phyloP scores from a whole-genome alignment of 1,284 basidiomycete genomes.

The Grifola frondosa region DNA sequence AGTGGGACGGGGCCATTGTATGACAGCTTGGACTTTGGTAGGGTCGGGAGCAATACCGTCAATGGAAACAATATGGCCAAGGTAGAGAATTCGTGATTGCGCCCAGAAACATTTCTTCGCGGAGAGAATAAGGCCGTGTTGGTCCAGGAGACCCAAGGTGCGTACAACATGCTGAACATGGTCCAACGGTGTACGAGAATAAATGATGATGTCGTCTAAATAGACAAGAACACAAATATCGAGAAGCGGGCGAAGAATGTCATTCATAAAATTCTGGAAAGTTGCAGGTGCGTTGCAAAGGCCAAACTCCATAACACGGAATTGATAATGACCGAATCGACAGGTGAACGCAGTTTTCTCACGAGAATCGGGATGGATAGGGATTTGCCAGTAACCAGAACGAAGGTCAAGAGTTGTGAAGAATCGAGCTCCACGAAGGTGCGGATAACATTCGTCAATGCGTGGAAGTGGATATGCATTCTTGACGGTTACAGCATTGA shows the following conservation, averaged over 20 bases:
- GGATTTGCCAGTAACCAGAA: slow-evolving; percentile 30
- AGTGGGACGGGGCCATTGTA: background rate
- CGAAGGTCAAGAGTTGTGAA: slow-evolving; percentile 36
- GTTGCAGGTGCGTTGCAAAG: slow-evolving; percentile 27
- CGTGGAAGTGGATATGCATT: slow-evolving; percentile 41
- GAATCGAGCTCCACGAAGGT: slow-evolving; percentile 19
- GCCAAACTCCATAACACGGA: slow-evolving; percentile 38
- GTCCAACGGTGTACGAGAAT: slow-evolving; percentile 17
- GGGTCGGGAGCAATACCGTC: slow-evolving; percentile 6
- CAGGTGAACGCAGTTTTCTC: slow-evolving; percentile 39
- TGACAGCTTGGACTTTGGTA: slow-evolving; percentile 2
- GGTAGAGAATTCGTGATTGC: slow-evolving; percentile 1
- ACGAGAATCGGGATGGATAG: slow-evolving; percentile 29
- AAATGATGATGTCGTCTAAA: slow-evolving; percentile 29
- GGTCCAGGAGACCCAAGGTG: too few species aligned
- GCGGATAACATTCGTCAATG: slow-evolving; percentile 37
- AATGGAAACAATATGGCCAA: slow-evolving; percentile 6
- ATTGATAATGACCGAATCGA: slow-evolving; percentile 38
- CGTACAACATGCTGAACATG: slow-evolving; percentile 31
- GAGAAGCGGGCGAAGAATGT: slow-evolving; percentile 25
- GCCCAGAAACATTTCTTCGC: background rate
- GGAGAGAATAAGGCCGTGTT: too few species aligned
- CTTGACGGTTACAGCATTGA: slow-evolving; percentile 41
- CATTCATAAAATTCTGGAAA: slow-evolving; percentile 25
- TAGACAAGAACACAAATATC: slow-evolving; percentile 23